Conservation (phyloP, 2,329 filamentous ascomycete species). For the Xylaria sp. region DNA sequence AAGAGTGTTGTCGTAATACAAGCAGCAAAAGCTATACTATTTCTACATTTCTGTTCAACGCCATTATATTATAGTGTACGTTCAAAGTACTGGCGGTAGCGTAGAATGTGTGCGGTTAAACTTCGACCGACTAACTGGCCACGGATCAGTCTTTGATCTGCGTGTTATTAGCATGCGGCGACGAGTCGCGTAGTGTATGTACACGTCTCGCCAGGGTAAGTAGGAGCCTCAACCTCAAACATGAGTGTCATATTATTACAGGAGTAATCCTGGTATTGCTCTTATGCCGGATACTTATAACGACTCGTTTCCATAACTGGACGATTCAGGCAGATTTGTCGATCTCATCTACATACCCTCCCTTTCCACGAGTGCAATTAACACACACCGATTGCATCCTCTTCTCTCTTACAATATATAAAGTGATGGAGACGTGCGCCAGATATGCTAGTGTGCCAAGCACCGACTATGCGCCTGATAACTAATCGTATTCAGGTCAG, state of each 20-base stretch:
- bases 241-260: constrained; percentile 21
- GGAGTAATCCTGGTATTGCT: constrained; percentile 18
- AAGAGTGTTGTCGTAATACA: neutral
- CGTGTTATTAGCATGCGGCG: neutral
- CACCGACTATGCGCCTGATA: neutral
- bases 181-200: neutral
- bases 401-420: neutral
- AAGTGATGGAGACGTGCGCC: neutral
- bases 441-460: neutral
- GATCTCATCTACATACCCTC: neutral
- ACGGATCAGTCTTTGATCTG: neutral
- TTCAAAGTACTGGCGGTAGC: neutral
- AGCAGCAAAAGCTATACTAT: neutral
- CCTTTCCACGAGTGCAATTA: neutral
- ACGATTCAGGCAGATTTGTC: neutral
- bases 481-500: neutral
- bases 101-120: neutral
- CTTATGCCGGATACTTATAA: neutral
- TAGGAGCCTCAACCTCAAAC: constrained; percentile 27
- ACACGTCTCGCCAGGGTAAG: neutral
- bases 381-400: neutral
- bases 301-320: neutral
- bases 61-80: too few species aligned
- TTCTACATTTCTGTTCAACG: neutral
- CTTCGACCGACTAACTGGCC: neutral